Evolutionary conservation across 2,329 filamentous ascomycete species (phyloP).

Genomic region (Emmonsia crescens): DNA sequence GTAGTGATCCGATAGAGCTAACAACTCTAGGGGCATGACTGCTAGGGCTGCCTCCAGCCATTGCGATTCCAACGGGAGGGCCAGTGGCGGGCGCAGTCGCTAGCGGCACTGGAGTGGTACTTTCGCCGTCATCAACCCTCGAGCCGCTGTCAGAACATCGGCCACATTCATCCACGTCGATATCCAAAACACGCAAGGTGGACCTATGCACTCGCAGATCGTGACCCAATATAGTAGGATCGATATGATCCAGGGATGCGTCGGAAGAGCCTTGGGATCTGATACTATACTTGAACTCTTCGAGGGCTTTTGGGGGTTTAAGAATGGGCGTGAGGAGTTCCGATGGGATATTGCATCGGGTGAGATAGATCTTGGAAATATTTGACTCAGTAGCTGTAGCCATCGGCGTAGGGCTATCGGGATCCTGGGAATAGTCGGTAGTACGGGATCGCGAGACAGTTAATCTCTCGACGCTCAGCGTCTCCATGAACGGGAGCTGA

Average conservation of each 20-base stretch:
- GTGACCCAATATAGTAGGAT: neutral
- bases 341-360: neutral
- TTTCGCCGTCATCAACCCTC: neutral
- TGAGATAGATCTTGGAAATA: neutral
- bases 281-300: neutral
- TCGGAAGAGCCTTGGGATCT: too few species aligned
- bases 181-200: conserved; percentile 1
- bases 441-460: neutral
- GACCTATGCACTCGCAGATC: neutral
- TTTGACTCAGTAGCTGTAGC: neutral
- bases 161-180: neutral
- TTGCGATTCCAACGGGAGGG: neutral
- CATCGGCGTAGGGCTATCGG: neutral
- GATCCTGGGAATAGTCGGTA: neutral
- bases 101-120: neutral
- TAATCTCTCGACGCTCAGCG: neutral
- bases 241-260: neutral
- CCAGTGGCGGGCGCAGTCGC: neutral
- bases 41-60: neutral
- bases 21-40: too few species aligned
- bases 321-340: neutral
- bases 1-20: neutral
- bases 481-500: neutral
- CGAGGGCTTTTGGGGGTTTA: neutral
- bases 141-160: neutral